phyloP scores from a whole-genome alignment of 2,329 filamentous ascomycete genomes.

The Penicillium verrucosum region DNA sequence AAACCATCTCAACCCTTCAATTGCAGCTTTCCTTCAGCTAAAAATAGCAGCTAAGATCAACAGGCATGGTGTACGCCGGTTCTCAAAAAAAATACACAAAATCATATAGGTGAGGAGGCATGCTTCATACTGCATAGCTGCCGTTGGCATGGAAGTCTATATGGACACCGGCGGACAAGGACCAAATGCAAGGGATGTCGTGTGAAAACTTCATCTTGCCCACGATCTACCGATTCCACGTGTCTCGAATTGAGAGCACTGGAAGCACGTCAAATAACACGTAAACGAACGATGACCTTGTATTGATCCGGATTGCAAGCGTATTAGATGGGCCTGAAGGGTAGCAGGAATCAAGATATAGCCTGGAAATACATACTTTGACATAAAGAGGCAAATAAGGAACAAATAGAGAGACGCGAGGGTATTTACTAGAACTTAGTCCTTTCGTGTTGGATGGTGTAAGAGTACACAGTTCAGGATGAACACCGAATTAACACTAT shows the following conservation, averaged over 20 bases:
- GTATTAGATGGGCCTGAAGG: too few species aligned
- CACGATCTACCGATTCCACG: neutral
- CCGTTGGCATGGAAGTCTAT: neutral
- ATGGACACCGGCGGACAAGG: neutral
- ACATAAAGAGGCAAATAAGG: neutral
- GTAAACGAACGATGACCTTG: neutral
- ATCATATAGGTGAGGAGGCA: neutral
- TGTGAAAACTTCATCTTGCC: neutral
- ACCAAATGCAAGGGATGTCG: neutral
- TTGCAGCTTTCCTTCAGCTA: neutral
- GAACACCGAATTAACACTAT: neutral
- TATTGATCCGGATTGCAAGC: neutral
- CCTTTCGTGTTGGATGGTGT: too few species aligned
- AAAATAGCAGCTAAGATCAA: neutral
- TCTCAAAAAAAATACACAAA: neutral
- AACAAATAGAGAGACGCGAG: neutral
- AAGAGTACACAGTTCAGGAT: neutral
- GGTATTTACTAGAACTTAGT: neutral
- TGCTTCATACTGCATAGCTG: neutral
- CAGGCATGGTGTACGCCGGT: neutral
- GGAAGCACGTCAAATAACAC: neutral
- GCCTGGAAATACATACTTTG: too few species aligned
- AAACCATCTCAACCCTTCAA: neutral
- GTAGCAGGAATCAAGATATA: neutral
- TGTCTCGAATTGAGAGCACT: neutral